phyloP scores from a whole-genome alignment of 345 rosid species.

The Camelina sativa region DNA sequence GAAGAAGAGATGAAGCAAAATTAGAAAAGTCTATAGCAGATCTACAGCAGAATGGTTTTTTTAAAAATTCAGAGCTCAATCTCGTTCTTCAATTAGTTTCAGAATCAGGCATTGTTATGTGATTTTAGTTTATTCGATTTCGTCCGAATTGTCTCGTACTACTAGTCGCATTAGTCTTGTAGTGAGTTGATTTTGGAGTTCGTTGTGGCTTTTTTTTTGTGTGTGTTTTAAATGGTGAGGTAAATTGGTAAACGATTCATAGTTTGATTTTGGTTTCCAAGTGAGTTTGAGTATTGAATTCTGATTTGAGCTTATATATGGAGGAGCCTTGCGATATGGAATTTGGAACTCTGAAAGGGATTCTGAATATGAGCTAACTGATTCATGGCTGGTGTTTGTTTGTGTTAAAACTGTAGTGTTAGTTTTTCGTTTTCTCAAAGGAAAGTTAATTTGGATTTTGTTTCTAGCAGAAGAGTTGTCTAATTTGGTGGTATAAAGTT shows the following conservation, averaged over 20 bases:
- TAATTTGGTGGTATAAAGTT: neutral
- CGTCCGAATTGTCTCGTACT: too few species aligned
- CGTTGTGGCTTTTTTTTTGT: neutral
- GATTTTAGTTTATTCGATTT: neutral
- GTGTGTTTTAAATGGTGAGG: neutral
- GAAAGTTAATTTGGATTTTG: neutral
- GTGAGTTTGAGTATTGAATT: neutral
- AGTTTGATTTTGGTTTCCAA: conserved; percentile 18
- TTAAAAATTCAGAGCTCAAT: neutral
- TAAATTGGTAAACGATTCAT: neutral
- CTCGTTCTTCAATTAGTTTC: neutral
- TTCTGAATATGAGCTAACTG: neutral
- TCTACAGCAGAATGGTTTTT: neutral
- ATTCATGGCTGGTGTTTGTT: neutral
- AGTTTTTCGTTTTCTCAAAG: neutral
- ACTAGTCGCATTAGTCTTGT: conserved; percentile 4
- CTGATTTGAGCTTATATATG: neutral
- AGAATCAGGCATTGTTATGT: neutral
- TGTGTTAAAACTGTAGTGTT: neutral
- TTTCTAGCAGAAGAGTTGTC: conserved; percentile 12
- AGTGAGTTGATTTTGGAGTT: neutral
- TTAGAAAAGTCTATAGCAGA: neutral
- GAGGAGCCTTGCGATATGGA: neutral
- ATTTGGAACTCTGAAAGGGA: neutral
- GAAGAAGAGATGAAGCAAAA: conserved; percentile 27